These are phyloP conservation scores for Coleophoma eucalyptorum DNA, from an alignment of 2,329 filamentous ascomycete species.

Conservation along the genomic window DNA sequence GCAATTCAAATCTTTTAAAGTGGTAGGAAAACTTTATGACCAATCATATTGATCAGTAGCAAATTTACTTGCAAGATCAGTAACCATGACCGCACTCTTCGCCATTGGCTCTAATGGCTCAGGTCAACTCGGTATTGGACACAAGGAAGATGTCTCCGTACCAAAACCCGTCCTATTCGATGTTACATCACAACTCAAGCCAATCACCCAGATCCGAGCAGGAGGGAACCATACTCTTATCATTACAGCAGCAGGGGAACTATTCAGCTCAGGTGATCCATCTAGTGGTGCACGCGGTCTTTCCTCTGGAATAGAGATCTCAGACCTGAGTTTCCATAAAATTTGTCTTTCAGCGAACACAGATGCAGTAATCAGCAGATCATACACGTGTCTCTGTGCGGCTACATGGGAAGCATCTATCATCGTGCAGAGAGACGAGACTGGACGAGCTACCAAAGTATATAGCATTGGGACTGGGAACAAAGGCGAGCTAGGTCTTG, in stretches of 20 bases:
- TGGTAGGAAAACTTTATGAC: too few species aligned
- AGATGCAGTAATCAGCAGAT: slow-evolving; percentile 20
- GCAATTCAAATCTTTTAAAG: too few species aligned
- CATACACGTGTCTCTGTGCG: slow-evolving; percentile 43
- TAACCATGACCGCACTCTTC: slow-evolving; percentile 52
- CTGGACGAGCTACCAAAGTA: slow-evolving; percentile 42
- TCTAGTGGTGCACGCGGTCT: slow-evolving; percentile 50
- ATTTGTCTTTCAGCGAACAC: slow-evolving; percentile 13
- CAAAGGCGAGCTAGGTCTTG: slow-evolving; percentile 71
- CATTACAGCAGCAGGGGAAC: slow-evolving; percentile 56
- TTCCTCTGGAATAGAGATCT: slow-evolving; percentile 2
- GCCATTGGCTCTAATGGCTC: slow-evolving; percentile 75
- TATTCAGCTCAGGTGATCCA: slow-evolving; percentile 64
- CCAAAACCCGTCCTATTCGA: slow-evolving; percentile 61
- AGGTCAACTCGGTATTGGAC: slow-evolving; percentile 69
- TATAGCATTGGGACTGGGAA: slow-evolving; percentile 62
- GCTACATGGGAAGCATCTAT: slow-evolving; percentile 79
- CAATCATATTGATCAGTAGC: too few species aligned
- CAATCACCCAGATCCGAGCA: slow-evolving; percentile 36
- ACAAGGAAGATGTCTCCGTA: slow-evolving; percentile 66
- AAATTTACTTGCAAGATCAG: too few species aligned
- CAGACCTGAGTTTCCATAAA: slow-evolving; percentile 13
- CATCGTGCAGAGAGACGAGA: slow-evolving; percentile 46
- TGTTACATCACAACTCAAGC: slow-evolving; percentile 28
- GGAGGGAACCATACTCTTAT: slow-evolving; percentile 84